Base-by-base conservation (phyloP, 164 flowering plant genomes). In the Stephania cephalantha region DNA sequence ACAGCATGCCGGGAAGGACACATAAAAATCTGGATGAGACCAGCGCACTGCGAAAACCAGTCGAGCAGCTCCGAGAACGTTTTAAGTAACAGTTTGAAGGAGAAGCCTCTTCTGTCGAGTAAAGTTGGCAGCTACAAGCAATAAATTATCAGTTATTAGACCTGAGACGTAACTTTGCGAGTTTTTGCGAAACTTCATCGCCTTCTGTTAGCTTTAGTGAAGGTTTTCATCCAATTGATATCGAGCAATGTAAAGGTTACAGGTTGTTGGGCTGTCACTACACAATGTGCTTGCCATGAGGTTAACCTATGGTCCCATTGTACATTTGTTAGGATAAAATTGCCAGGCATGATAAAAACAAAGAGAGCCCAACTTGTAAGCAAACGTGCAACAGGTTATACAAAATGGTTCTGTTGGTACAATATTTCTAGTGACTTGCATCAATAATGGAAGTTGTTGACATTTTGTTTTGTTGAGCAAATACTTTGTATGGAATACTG, bases 1-100 rank as follows among this genome's bases (percentile, higher is more conserved):
- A 96, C 97, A 7, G 88, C 78, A 4, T 92, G 95, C 80, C 88
- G 98, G 46, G 99, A 96, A 70, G 99, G 99, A 18, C 95, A 92
- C 74, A 83, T 90, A 50, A 94, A 96, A 83, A 81, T 96, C 50
- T 96, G 99, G 99, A 85, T 81, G 83, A 89, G 98, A 81, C 99
- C 99, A 9, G 89, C 89, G 5, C 78, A 72, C 55, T 78, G 84
- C 22, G 97, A 91, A 70, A 85, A 76, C 81, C 92, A 84, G 73
- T 75, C 90, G 30, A 83, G 79, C 82, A 85, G 76, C 80, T 78
- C 88, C 1, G 94, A 91, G 65, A 64, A 84, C n/a, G 6, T 79
- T 42, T 52, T 82, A 69, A 81, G 82, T 75, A 79, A 85, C 44
- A 88, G 85, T 78, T 81, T 81, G 72, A 90, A 89, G 85, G 94